A percentile compares a stretch with the other conserved stretches of the same genome.
Conservation (phyloP, 129 eudicot species). For the Heracleum sosnowskyi region DNA sequence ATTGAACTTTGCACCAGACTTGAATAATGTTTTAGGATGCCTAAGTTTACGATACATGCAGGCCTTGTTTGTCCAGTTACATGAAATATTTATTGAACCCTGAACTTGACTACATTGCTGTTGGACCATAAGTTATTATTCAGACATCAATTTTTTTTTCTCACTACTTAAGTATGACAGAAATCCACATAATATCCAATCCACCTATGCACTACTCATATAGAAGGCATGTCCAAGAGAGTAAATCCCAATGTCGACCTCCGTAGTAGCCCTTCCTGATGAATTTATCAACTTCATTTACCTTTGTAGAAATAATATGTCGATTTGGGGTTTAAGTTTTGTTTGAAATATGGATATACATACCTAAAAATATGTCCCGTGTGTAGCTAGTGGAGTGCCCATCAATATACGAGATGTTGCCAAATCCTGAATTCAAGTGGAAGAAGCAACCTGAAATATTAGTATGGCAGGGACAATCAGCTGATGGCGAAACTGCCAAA, state of each 20-base stretch:
- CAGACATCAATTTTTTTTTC: background rate
- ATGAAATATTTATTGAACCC: background rate
- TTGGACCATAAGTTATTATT: background rate
- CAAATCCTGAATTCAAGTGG: slow-evolving; percentile 81
- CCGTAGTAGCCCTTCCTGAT: no score
- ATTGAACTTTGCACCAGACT: background rate
- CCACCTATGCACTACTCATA: background rate
- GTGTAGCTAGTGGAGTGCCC: slow-evolving; percentile 82
- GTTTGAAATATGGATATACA: background rate
- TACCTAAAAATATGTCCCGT: slow-evolving; percentile 2
- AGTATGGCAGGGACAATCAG: slow-evolving; percentile 58
- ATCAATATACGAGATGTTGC: slow-evolving; percentile 84
- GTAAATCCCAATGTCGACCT: background rate
- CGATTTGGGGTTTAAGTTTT: background rate
- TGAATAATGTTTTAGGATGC: background rate
- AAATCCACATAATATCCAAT: no score
- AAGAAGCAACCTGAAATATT: slow-evolving; percentile 64
- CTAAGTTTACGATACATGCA: background rate
- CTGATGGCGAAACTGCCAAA: slow-evolving; percentile 34
- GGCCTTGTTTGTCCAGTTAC: background rate
- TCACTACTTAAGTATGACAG: background rate
- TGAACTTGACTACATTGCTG: background rate
- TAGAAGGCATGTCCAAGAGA: background rate
- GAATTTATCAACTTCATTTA: no score
- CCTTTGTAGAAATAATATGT: background rate